These are phyloP conservation scores for Mallotus repandus DNA, from an alignment of 441 rosid genomes.

Conservation along the genomic window DNA sequence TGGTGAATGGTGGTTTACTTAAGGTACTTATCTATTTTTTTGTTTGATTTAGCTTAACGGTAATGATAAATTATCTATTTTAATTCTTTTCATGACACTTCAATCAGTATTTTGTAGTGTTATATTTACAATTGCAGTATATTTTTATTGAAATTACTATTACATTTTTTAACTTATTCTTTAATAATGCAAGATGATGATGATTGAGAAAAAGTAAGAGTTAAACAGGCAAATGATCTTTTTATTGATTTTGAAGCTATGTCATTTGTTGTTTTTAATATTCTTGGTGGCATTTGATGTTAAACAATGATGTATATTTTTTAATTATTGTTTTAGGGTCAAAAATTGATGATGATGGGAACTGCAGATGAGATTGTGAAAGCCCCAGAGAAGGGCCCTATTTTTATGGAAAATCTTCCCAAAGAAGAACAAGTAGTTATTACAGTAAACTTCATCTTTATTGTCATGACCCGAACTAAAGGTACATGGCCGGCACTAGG, in stretches of 20 bases:
- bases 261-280: not conserved
- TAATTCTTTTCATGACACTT: conserved; percentile 1
- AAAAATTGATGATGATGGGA: conserved; percentile 99
- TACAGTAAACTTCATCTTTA: conserved; percentile 46
- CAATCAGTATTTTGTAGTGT: not conserved
- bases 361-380: conserved; percentile 94
- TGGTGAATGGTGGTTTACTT: conserved; percentile 95
- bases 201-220: conserved; percentile 85
- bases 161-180: conserved; percentile 5
- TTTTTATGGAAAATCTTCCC: conserved; percentile 91
- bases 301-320: too few relatives aligned
- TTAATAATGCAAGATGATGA: conserved; percentile 72
- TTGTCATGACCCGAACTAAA: too few relatives aligned
- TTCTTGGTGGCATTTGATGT: conserved; percentile 6
- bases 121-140: not conserved
- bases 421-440: conserved; percentile 80
- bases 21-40: conserved; percentile 71
- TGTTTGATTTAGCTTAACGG: not conserved
- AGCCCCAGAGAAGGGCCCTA: conserved; percentile 89
- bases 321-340: too few relatives aligned
- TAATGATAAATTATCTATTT: not conserved
- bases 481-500: too few relatives aligned
- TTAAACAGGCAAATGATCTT: conserved; percentile 57
- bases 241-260: conserved; percentile 4
- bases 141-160: conserved; percentile 3